Evolutionary conservation across 371 early-diverging fungal genomes (phyloP), one percentile per base, ranked within the genome.

Genomic region (Mucor plumbeus): DNA sequence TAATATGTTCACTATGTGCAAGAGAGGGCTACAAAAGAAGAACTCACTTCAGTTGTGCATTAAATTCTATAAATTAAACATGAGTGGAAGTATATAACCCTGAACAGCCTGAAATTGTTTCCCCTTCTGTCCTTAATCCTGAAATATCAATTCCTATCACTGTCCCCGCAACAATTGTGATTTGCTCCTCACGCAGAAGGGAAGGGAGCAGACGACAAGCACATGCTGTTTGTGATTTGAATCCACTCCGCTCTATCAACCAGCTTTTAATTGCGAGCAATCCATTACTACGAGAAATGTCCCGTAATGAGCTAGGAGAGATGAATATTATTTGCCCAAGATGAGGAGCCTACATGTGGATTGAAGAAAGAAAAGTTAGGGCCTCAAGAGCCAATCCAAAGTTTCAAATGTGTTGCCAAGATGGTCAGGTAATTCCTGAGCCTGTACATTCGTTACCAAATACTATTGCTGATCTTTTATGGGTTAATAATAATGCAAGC

Each of bases 281-380:
- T n/a, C 38, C 58, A 4, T 5, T 3, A 4, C 7, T 7, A 17
- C 5, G 8, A 11, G 38, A 35, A 17, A 14, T n/a, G 3, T 3
- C 10, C 11, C 8, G 58, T 5, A n/a, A 57, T 14, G 19, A 17
- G 8, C 5, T 35, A 17, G 58, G 58, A 2, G 7, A 5, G 38
- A 57, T 57, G 58, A 15, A 17, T 2, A 21, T 38, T 5, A 8
- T 38, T 1, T 57, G 58, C 33, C 3, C 15, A 11, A 9, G 4
- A 3, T 57, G 58, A 38, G 39, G 58, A 4, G 39, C 58, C n/a
- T 38, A 1, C 7, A 57, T 57, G 58, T 57, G 58, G 39, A 38
- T 57, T 4, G n/a, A 4, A 2, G 58, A 57, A 38, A 57, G 39
- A 38, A 38, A 38, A 38, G 6, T 17, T 7, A 57, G 7, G n/a